Evolutionary conservation across 306 rosid genomes (phyloP).

Genomic region (Sesbania bispinosa): DNA sequence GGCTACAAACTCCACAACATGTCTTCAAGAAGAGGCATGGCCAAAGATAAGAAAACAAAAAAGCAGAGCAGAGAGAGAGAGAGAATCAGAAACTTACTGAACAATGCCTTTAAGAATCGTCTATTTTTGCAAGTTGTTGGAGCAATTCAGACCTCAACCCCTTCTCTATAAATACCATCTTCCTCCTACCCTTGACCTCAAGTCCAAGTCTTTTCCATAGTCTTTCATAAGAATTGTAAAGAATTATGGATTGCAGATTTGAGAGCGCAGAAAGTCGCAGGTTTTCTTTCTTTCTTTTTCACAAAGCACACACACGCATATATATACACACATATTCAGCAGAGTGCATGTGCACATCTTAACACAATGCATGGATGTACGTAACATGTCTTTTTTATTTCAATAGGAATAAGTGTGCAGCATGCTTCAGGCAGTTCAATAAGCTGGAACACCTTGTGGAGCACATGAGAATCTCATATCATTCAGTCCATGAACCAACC

Average conservation of each 20-base stretch:
- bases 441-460: constrained; percentile 90
- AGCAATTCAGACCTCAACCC: background rate
- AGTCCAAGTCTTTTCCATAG: background rate
- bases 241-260: constrained; percentile 45
- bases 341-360: background rate
- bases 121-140: constrained; percentile 38
- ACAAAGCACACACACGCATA: background rate
- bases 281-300: constrained; percentile 36
- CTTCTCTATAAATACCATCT: constrained; percentile 46
- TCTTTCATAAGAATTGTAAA: background rate
- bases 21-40: constrained; percentile 8
- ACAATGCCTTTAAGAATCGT: constrained; percentile 32
- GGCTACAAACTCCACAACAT: background rate
- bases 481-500: constrained; percentile 86
- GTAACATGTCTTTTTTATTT: background rate
- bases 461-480: constrained; percentile 90
- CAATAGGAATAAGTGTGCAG: constrained; percentile 88
- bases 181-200: constrained; percentile 24
- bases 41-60: constrained; percentile 14
- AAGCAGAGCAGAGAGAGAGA: background rate
- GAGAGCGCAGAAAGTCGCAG: constrained; percentile 63
- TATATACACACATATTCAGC: background rate
- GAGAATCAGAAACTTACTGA: constrained; percentile 6
- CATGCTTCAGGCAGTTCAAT: constrained; percentile 91
- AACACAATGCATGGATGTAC: background rate